A percentile compares a stretch with the other conserved stretches of the same genome.
Conservation (phyloP, 345 rosid genomes). For the Schrenkiella parvula region DNA sequence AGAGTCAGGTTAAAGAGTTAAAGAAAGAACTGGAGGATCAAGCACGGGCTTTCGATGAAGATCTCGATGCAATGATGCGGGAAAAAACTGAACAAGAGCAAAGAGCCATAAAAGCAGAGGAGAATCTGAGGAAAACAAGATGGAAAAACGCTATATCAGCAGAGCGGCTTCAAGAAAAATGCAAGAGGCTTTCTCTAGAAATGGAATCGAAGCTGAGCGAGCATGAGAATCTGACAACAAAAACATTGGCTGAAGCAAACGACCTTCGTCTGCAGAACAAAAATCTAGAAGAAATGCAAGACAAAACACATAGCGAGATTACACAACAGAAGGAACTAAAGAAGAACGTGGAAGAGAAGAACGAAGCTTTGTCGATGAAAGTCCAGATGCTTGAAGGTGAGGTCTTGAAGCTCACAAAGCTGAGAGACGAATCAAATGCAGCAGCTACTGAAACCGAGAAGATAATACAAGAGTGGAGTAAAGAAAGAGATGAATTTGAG, state of each 20-base stretch:
- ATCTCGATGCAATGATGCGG: slow-evolving; percentile 51
- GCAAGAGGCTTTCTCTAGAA: slow-evolving; percentile 65
- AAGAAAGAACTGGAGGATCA: slow-evolving; percentile 63
- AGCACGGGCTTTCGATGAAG: slow-evolving; percentile 62
- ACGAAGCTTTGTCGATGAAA: slow-evolving; percentile 44
- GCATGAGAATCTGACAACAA: slow-evolving; percentile 57
- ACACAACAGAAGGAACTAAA: slow-evolving; percentile 38
- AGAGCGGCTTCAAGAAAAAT: slow-evolving; percentile 83
- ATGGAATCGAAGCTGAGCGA: slow-evolving; percentile 76
- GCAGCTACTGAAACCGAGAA: slow-evolving; percentile 44
- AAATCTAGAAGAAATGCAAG: slow-evolving; percentile 66
- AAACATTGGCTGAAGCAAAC: slow-evolving; percentile 63
- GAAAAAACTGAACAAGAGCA: slow-evolving; percentile 74
- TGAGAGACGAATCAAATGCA: slow-evolving; percentile 36
- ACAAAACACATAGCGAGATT: slow-evolving; percentile 49
- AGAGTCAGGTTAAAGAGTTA: slow-evolving; percentile 56
- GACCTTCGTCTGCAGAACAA: slow-evolving; percentile 54
- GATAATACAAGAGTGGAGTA: slow-evolving; percentile 46
- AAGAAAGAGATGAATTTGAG: slow-evolving; percentile 52
- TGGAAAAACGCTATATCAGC: slow-evolving; percentile 76
- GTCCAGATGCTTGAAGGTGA: slow-evolving; percentile 53
- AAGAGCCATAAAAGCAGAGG: slow-evolving; percentile 88
- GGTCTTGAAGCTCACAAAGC: slow-evolving; percentile 44
- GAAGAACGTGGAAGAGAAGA: slow-evolving; percentile 29
- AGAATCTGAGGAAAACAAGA: slow-evolving; percentile 63